These are phyloP conservation scores for Exophiala phaeomuriformis DNA, from an alignment of 2,329 filamentous ascomycete species.

Conservation along the genomic window DNA sequence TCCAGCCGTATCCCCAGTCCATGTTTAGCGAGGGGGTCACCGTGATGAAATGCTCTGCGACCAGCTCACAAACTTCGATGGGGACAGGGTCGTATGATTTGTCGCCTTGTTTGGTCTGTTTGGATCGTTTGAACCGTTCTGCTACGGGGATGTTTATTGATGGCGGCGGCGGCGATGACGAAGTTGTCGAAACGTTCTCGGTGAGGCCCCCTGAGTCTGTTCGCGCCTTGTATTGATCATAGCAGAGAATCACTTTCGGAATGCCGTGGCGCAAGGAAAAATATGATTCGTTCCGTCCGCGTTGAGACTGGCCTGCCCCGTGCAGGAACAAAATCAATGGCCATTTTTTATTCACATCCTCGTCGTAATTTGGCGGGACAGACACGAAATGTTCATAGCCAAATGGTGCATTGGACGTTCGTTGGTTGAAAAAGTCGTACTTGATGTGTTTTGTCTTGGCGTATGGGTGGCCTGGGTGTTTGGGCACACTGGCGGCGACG, in stretches of 20 bases:
- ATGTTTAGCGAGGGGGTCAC: conserved; percentile 20
- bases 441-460: conserved; percentile 9
- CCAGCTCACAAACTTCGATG: conserved; percentile 7
- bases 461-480: conserved; percentile 15
- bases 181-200: too few relatives aligned
- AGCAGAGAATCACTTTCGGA: conserved; percentile 19
- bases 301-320: conserved; percentile 18
- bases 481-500: conserved; percentile 1
- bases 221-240: conserved; percentile 14
- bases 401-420: conserved; percentile 17
- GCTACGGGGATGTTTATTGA: conserved; percentile 13
- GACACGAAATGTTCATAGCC: conserved; percentile 21
- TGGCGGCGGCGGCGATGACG: background rate
- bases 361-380: conserved; percentile 13
- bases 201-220: too few relatives aligned
- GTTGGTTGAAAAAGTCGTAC: conserved; percentile 17
- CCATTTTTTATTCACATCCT: conserved; percentile 6
- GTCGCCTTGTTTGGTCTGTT: conserved; percentile 11
- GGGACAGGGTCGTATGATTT: conserved; percentile 13
- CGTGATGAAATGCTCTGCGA: conserved; percentile 20
- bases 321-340: conserved; percentile 19
- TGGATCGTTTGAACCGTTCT: conserved; percentile 3
- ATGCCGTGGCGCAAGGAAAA: conserved; percentile 15
- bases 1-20: conserved; percentile 19
- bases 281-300: conserved; percentile 11